phyloP scores from a whole-genome alignment of 495 filamentous ascomycete genomes.

The Neurospora cerealis region DNA sequence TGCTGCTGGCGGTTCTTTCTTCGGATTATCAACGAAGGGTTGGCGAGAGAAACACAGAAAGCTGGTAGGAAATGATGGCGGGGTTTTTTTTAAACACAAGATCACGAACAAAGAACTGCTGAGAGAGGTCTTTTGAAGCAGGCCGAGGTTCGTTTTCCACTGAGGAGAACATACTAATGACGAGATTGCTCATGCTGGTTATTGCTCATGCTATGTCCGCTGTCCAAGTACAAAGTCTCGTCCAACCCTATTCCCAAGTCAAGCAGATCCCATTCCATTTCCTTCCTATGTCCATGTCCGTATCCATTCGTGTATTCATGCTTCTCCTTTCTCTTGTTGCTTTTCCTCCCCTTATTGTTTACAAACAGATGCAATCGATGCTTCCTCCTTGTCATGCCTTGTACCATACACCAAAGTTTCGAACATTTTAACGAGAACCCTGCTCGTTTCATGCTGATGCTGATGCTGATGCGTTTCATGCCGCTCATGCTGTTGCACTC shows the following conservation, averaged over 20 bases:
- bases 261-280: neutral
- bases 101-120: no score
- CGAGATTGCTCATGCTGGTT: neutral
- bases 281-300: neutral
- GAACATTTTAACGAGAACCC: neutral
- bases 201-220: neutral
- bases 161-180: no score
- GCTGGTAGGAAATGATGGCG: no score
- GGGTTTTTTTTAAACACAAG: no score
- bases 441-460: neutral
- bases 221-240: neutral
- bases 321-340: neutral
- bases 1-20: no score
- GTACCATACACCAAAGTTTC: no score
- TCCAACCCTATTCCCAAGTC: neutral
- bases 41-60: no score
- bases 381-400: neutral
- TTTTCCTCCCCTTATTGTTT: neutral
- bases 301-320: neutral
- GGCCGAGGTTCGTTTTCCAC: no score
- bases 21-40: no score
- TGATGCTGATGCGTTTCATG: neutral
- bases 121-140: no score
- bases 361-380: neutral
- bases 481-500: neutral